Percentiles rank a stretch among this genome's conserved stretches.
These are phyloP conservation scores for Blastobotrys muscicola DNA, from an alignment of 805 yeast species.

Conservation along the genomic window DNA sequence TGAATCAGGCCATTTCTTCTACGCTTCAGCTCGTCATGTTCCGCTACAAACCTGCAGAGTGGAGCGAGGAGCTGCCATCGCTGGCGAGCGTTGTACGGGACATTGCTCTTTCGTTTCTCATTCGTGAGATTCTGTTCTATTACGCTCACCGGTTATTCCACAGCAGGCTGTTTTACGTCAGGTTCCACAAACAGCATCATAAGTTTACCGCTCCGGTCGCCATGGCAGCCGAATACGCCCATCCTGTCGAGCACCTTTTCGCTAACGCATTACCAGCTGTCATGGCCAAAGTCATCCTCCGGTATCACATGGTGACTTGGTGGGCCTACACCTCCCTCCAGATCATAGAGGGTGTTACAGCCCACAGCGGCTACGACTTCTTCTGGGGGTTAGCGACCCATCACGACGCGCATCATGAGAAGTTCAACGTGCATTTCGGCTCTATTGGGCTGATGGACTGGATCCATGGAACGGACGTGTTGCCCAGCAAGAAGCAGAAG, in stretches of 20 bases:
- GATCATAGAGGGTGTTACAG: slow-evolving; percentile 12
- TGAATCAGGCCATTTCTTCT: slow-evolving; percentile 6
- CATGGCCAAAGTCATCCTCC: slow-evolving; percentile 9
- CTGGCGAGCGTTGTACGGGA: slow-evolving; percentile 3
- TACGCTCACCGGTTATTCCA: slow-evolving; percentile 7
- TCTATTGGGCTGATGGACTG: slow-evolving; percentile 13
- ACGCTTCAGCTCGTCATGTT: slow-evolving; percentile 2
- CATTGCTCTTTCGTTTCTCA: slow-evolving; percentile 2
- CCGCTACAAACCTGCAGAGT: background rate
- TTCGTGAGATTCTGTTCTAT: slow-evolving; percentile 10
- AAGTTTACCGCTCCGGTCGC: slow-evolving; percentile 11
- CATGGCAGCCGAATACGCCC: slow-evolving; percentile 9
- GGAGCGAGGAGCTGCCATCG: slow-evolving; percentile 1
- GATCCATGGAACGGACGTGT: slow-evolving; percentile 14
- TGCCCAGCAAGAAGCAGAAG: background rate
- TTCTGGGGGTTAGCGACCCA: slow-evolving; percentile 8
- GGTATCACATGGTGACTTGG: slow-evolving; percentile 7
- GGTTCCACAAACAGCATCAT: slow-evolving; percentile 10
- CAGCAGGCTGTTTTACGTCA: slow-evolving; percentile 2
- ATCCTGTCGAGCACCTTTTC: slow-evolving; percentile 8
- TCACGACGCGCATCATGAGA: slow-evolving; percentile 17
- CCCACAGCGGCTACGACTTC: slow-evolving; percentile 16
- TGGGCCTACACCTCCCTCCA: slow-evolving; percentile 11
- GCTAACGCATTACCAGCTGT: slow-evolving; percentile 15
- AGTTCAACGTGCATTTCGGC: slow-evolving; percentile 13